These are phyloP conservation scores for Achlya hypogyna DNA, from an alignment of 352 stramenopile genomes.

Conservation along the genomic window DNA sequence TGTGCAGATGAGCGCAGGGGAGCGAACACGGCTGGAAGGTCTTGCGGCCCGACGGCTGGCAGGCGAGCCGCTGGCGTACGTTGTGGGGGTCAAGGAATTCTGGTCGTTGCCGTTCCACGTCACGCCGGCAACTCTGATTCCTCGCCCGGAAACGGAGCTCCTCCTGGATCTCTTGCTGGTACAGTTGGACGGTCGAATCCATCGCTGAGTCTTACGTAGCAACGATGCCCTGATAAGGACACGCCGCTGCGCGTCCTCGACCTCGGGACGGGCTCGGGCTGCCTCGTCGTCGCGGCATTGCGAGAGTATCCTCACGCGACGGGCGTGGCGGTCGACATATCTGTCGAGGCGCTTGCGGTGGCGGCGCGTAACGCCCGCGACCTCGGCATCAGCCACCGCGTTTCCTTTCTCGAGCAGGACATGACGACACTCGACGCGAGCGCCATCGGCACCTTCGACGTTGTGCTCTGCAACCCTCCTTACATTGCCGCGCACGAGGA, in stretches of 20 bases:
- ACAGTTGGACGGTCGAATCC: background rate
- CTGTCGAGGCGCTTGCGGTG: constrained; percentile 34
- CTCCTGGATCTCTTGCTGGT: constrained; percentile 65
- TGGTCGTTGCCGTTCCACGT: constrained; percentile 59
- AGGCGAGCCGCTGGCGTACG: constrained; percentile 67
- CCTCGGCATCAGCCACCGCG: constrained; percentile 17
- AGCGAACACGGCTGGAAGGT: background rate
- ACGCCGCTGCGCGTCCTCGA: constrained; percentile 46
- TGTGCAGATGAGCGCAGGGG: background rate
- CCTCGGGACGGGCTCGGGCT: constrained; percentile 58
- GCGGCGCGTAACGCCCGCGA: constrained; percentile 38
- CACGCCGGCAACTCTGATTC: constrained; percentile 55
- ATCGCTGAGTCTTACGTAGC: background rate
- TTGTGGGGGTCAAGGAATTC: constrained; percentile 58
- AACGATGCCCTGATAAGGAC: constrained; percentile 10
- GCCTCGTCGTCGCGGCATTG: constrained; percentile 52
- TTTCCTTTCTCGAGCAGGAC: constrained; percentile 30
- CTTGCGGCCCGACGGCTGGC: background rate
- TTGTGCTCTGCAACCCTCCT: constrained; percentile 18
- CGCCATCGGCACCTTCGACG: background rate
- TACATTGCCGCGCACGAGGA: constrained; percentile 6
- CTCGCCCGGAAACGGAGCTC: constrained; percentile 70
- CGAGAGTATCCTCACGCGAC: constrained; percentile 43
- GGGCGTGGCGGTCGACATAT: constrained; percentile 60
- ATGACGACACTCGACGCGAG: constrained; percentile 13